A percentile compares a stretch with the other conserved stretches of the same genome.
phyloP scores from a whole-genome alignment of 768 basidiomycete species.

The Gymnopilus junonius region DNA sequence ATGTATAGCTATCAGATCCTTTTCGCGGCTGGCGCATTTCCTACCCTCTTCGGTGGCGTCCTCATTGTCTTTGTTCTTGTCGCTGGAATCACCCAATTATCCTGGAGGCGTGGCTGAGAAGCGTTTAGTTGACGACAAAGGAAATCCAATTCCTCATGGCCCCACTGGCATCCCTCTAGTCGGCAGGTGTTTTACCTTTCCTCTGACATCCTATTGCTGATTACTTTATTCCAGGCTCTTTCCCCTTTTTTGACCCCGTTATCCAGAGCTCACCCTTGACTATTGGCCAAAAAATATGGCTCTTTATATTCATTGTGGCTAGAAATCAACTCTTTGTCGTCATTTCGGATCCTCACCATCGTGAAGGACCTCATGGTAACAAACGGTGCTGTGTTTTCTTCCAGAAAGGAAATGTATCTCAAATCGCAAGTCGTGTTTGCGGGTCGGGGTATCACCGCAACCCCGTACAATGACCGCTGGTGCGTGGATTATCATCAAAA shows the following conservation, averaged over 20 bases:
- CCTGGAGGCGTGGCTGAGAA: not conserved
- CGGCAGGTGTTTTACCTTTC: not conserved
- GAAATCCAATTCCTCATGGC: slow-evolving; percentile 12
- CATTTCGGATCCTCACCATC: slow-evolving; percentile 46
- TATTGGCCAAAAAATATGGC: slow-evolving; percentile 46
- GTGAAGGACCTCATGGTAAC: slow-evolving; percentile 49
- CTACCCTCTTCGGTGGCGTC: not conserved
- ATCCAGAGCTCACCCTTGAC: slow-evolving; percentile 47
- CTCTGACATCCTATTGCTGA: not conserved
- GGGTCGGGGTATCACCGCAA: slow-evolving; percentile 48
- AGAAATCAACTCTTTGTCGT: slow-evolving; percentile 50
- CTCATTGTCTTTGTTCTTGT: not conserved
- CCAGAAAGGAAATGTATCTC: slow-evolving; percentile 48
- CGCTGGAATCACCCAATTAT: not conserved
- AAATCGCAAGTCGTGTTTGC: slow-evolving; percentile 49
- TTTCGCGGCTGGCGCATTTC: not conserved
- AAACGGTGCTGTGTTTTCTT: slow-evolving; percentile 51
- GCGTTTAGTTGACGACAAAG: slow-evolving; percentile 3
- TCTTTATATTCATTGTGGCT: slow-evolving; percentile 49
- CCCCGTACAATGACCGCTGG: slow-evolving; percentile 49
- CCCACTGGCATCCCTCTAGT: slow-evolving; percentile 17
- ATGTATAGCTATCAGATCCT: not conserved
- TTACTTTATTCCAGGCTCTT: slow-evolving; percentile 29
- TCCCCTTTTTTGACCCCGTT: slow-evolving; percentile 43
- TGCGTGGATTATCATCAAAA: slow-evolving; percentile 14